Percentiles rank a stretch among this genome's conserved stretches.
These are phyloP conservation scores for Emmonsiellopsis sp. DNA, from an alignment of 2,329 filamentous ascomycete genomes.

Conservation along the genomic window DNA sequence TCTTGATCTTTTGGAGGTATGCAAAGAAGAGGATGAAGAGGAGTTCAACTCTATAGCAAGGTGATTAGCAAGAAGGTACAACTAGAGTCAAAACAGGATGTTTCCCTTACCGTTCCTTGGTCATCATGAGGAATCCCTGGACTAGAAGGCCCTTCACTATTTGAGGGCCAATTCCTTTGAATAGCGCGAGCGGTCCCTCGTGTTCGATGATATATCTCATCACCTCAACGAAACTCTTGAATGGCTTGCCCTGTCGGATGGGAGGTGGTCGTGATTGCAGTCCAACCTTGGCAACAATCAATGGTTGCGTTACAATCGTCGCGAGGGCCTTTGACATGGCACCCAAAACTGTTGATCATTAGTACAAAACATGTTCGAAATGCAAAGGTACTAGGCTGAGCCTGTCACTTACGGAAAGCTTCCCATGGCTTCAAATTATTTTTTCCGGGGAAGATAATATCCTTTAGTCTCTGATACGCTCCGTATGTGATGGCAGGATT, in stretches of 20 bases:
- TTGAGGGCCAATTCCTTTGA: slow-evolving; percentile 94
- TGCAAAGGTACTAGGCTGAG: background rate
- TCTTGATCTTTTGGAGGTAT: slow-evolving; percentile 63
- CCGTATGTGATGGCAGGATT: slow-evolving; percentile 98
- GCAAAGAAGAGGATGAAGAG: slow-evolving; percentile 78
- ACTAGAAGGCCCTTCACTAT: slow-evolving; percentile 87
- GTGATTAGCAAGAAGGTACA: slow-evolving; percentile 5
- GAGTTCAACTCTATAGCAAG: slow-evolving; percentile 62
- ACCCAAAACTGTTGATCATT: slow-evolving; percentile 58
- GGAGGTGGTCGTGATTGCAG: slow-evolving; percentile 88
- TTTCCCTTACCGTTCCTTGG: slow-evolving; percentile 71
- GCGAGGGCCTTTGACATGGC: slow-evolving; percentile 88
- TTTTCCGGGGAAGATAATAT: slow-evolving; percentile 68
- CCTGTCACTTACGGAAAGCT: slow-evolving; percentile 67
- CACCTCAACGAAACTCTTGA: slow-evolving; percentile 87
- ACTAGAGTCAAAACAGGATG: background rate
- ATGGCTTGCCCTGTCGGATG: slow-evolving; percentile 75
- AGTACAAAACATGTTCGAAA: slow-evolving; percentile 9
- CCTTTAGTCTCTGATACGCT: slow-evolving; percentile 82
- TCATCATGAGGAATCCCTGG: slow-evolving; percentile 97
- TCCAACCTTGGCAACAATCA: slow-evolving; percentile 96
- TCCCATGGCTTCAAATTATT: slow-evolving; percentile 69
- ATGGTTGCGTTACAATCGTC: slow-evolving; percentile 83
- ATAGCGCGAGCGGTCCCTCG: slow-evolving; percentile 74
- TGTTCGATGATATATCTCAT: slow-evolving; percentile 89